A percentile compares a stretch with the other conserved stretches of the same genome.
These are phyloP conservation scores for Hygrocybe punicea DNA, from an alignment of 768 basidiomycete species.

Conservation along the genomic window DNA sequence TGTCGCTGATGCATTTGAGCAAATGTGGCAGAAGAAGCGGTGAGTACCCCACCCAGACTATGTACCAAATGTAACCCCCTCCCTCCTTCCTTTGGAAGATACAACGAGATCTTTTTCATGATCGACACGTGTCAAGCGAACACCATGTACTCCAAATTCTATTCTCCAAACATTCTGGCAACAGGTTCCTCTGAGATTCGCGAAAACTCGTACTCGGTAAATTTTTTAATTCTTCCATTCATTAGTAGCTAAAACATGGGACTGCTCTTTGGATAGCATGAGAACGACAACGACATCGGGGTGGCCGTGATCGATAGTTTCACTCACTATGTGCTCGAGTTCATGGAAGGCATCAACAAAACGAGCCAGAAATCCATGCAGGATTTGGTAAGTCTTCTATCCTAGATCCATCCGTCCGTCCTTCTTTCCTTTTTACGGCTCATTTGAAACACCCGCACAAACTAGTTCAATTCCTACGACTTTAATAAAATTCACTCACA, in stretches of 20 bases:
- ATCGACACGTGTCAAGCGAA: slow-evolving; percentile 98
- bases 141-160: slow-evolving; percentile 89
- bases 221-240: slow-evolving; percentile 22
- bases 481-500: slow-evolving; percentile 72
- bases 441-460: neutral
- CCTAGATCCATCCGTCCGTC: neutral
- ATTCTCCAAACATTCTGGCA: slow-evolving; percentile 89
- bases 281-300: slow-evolving; percentile 91
- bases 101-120: slow-evolving; percentile 97
- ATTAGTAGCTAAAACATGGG: neutral
- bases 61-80: neutral
- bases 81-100: slow-evolving; percentile 40
- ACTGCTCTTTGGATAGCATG: slow-evolving; percentile 53
- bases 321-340: slow-evolving; percentile 88
- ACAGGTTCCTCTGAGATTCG: slow-evolving; percentile 81
- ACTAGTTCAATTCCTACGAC: slow-evolving; percentile 86
- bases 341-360: slow-evolving; percentile 90
- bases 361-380: slow-evolving; percentile 76
- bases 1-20: slow-evolving; percentile 96
- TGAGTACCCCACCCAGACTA: slow-evolving; percentile 30
- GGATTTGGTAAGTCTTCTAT: slow-evolving; percentile 62
- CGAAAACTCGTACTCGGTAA: slow-evolving; percentile 91
- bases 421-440: slow-evolving; percentile 1
- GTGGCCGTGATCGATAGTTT: slow-evolving; percentile 94
- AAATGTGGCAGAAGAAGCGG: slow-evolving; percentile 98